Base-by-base conservation (phyloP, 1,284 basidiomycete genomes). In the Neolentinus lepideus region DNA sequence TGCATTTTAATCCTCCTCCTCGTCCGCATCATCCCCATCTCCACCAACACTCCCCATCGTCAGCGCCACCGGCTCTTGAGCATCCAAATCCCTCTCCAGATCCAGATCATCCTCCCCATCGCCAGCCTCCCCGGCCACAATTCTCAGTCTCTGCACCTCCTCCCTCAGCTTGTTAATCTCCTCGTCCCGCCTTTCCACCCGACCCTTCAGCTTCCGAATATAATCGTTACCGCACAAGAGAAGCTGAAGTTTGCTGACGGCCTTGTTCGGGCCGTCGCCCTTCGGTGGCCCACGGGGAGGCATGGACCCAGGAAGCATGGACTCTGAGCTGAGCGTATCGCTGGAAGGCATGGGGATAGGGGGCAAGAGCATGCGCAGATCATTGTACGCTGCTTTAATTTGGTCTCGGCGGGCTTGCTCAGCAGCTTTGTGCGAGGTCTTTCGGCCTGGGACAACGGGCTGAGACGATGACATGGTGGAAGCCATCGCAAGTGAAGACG, bases 391-490 rank as follows among this genome's bases (percentile, higher is more conserved):
- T 10, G 88, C 88, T 73, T 99, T 99, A 61, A 99, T 83, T 36
- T 90, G 93, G 71, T 99, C 96, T 2, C 96, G 85, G 21, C 96
- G 86, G 68, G 97, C 96, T 69, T 99, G 96, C 71, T 99, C 96
- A 0, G 96, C 96, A 1, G 90, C 92, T 71, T 98, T 98, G 73
- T 99, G 96, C 0, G 94, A 95, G 0, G 90, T 90, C 66, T 94
- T 93, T 56, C 90, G 83, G n/a, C 79, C 70, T 27, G 71, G 66
- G 51, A 69, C 59, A 2, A 67, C 64, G 2, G 70, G 71, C 52
- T 62, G 66, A 26, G 61, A 61, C 56, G 63, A 61, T 12, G 66
- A 57, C n/a, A 63, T 56, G 26, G 61, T 59, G 0, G 67, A 55
- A 9, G 64, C 56, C 47, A 62, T 57, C 16, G 60, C 48, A 31